A percentile compares a stretch with the other conserved stretches of the same genome.
phyloP scores from a whole-genome alignment of 2,329 filamentous ascomycete genomes.

The Hymenoscyphus occultus region DNA sequence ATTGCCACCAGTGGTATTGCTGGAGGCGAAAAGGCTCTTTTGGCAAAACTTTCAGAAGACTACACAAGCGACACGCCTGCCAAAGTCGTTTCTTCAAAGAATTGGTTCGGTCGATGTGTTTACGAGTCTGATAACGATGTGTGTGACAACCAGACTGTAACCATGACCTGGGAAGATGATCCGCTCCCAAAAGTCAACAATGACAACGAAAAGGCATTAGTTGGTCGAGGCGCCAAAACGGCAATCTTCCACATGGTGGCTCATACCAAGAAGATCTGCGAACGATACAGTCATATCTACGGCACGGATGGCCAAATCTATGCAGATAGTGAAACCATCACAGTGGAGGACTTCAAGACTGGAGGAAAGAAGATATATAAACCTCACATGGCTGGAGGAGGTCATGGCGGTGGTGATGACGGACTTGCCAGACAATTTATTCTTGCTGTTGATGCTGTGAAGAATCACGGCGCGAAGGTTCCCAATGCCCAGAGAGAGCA shows the following conservation, averaged over 20 bases:
- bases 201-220: constrained; percentile 24
- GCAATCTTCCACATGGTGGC: constrained; percentile 94
- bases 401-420: constrained; percentile 76
- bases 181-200: constrained; percentile 35
- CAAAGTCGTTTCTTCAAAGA: constrained; percentile 48
- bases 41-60: constrained; percentile 45
- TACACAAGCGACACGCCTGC: constrained; percentile 51
- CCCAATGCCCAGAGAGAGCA: constrained; percentile 69
- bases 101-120: constrained; percentile 93
- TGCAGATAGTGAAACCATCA: constrained; percentile 77
- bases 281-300: constrained; percentile 81
- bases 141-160: constrained; percentile 88
- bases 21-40: constrained; percentile 48
- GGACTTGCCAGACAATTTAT: constrained; percentile 82
- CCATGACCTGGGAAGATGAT: constrained; percentile 81
- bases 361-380: constrained; percentile 50
- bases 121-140: constrained; percentile 93
- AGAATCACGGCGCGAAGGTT: constrained; percentile 64
- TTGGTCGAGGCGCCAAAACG: constrained; percentile 67
- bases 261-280: constrained; percentile 81
- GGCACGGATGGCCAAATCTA: constrained; percentile 82
- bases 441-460: constrained; percentile 74
- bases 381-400: constrained; percentile 58
- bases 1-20: constrained; percentile 44
- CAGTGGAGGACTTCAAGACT: constrained; percentile 68